Percentiles rank a stretch among this genome's conserved stretches.
These are phyloP conservation scores for Darksidea phi DNA, from an alignment of 495 filamentous ascomycete genomes.

Conservation along the genomic window DNA sequence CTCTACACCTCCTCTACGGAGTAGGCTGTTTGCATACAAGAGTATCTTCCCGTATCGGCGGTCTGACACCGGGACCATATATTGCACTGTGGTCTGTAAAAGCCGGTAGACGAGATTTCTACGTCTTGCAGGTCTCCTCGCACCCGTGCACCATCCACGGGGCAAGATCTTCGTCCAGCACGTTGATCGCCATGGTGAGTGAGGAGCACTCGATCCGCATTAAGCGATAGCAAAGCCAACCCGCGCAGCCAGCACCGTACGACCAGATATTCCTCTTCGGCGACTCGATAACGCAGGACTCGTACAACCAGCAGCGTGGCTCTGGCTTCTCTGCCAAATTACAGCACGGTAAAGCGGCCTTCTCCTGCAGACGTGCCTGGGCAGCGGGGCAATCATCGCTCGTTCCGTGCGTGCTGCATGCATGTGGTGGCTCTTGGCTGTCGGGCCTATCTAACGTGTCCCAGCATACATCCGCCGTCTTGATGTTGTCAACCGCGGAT, in stretches of 20 bases:
- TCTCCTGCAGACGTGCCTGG: neutral
- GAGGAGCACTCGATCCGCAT: neutral
- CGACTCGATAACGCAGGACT: conserved; percentile 72
- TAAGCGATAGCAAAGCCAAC: neutral
- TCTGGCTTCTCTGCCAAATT: conserved; percentile 72
- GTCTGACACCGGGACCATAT: no score
- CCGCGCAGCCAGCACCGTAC: conserved; percentile 22
- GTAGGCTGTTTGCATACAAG: neutral
- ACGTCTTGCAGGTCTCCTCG: no score
- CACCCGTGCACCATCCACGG: no score
- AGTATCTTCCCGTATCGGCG: neutral
- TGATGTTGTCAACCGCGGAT: conserved; percentile 69
- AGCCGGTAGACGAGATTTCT: no score
- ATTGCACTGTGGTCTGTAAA: no score
- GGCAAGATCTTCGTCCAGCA: no score
- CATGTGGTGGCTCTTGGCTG: no score
- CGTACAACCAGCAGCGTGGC: conserved; percentile 56
- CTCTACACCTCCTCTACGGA: neutral
- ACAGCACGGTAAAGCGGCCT: conserved; percentile 58
- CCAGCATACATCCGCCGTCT: conserved; percentile 61
- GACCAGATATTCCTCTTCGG: conserved; percentile 79
- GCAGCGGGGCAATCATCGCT: no score
- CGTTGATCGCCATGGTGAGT: conserved; percentile 3
- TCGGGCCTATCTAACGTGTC: no score
- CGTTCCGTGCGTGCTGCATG: no score